phyloP scores from a whole-genome alignment of 1,284 basidiomycete genomes.

The Cryptococcus sp. region DNA sequence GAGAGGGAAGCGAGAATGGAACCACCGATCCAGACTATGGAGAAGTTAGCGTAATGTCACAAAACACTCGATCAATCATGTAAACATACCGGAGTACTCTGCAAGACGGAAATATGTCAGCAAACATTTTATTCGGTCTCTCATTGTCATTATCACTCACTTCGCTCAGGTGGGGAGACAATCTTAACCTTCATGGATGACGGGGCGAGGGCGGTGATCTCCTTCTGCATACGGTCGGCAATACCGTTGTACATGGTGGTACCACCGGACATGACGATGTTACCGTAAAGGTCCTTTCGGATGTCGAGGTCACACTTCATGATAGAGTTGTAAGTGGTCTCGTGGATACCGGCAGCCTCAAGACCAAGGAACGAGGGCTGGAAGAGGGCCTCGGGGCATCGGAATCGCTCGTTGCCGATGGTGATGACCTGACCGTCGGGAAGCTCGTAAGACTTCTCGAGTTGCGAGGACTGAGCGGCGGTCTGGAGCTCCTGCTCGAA shows the following conservation, averaged over 20 bases:
- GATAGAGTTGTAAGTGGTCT: constrained; percentile 89
- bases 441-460: constrained; percentile 95
- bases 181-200: constrained; percentile 90
- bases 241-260: constrained; percentile 98
- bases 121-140: not conserved
- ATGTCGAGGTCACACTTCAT: constrained; percentile 66
- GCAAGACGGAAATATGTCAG: constrained; percentile 5
- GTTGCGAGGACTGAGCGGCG: constrained; percentile 83
- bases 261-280: constrained; percentile 93
- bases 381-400: constrained; percentile 95
- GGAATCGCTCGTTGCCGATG: constrained; percentile 96
- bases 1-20: constrained; percentile 93
- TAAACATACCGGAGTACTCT: constrained; percentile 15
- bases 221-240: constrained; percentile 96
- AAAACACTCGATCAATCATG: not conserved
- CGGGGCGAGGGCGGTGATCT: constrained; percentile 84
- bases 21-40: constrained; percentile 99
- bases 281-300: constrained; percentile 70
- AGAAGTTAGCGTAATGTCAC: constrained; percentile 37
- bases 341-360: constrained; percentile 91
- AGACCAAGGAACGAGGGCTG: constrained; percentile 91
- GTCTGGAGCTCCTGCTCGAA: constrained; percentile 96
- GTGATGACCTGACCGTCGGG: constrained; percentile 97
- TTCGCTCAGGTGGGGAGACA: constrained; percentile 86
- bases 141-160: constrained; percentile 49